Conservation (phyloP, 2,329 filamentous ascomycete genomes). For the Pseudogymnoascus sp. region DNA sequence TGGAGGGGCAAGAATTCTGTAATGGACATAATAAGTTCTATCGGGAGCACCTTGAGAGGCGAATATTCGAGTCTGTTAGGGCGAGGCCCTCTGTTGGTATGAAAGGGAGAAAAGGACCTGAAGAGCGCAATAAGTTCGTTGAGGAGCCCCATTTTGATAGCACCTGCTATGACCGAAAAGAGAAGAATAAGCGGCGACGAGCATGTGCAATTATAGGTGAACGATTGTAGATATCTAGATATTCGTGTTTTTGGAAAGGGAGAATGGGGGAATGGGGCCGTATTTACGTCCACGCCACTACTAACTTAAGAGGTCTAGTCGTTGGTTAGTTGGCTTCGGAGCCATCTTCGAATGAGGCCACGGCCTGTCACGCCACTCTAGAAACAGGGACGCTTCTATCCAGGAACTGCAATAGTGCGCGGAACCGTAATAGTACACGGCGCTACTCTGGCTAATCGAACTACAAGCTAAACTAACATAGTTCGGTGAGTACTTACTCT, state of each 20-base stretch:
- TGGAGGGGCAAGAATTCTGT: background rate
- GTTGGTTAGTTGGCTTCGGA: background rate
- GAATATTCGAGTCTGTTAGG: background rate
- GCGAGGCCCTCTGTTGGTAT: background rate
- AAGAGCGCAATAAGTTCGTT: background rate
- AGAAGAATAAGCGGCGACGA: background rate
- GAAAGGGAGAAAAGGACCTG: background rate
- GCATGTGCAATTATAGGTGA: background rate
- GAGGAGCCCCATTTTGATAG: background rate
- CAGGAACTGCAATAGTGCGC: background rate
- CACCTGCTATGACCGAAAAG: background rate
- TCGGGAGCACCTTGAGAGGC: background rate
- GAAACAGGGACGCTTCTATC: background rate
- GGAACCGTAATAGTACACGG: background rate
- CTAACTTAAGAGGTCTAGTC: background rate
- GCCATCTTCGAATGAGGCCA: background rate
- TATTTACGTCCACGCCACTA: background rate
- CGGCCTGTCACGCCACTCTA: background rate
- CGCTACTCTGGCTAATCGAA: background rate
- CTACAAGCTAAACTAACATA: no score
- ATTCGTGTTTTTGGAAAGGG: background rate
- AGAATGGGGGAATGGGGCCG: background rate
- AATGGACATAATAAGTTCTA: background rate
- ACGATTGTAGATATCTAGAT: background rate
- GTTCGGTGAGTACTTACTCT: no score